Evolutionary conservation across 2,329 filamentous ascomycete species (phyloP).

Genomic region (Phyllosticta citrichinensis): DNA sequence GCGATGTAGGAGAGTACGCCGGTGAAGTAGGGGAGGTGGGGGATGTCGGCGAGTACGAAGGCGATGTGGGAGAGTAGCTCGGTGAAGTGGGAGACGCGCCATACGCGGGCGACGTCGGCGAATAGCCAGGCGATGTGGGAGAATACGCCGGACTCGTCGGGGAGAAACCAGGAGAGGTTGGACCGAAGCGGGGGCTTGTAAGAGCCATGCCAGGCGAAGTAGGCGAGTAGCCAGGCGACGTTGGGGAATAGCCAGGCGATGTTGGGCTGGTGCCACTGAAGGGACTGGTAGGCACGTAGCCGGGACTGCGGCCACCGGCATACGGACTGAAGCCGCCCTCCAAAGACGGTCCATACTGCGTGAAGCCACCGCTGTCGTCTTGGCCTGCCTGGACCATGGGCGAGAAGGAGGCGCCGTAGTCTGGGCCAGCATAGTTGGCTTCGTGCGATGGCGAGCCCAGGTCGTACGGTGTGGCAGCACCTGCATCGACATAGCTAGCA

Average conservation of each 20-base stretch:
- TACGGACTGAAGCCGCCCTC: conserved; percentile 58
- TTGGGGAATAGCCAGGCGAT: conserved; percentile 23
- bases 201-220: conserved; percentile 42
- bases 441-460: conserved; percentile 54
- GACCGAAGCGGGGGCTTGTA: conserved; percentile 42
- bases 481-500: conserved; percentile 62
- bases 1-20: conserved; percentile 43
- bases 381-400: conserved; percentile 63
- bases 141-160: conserved; percentile 56
- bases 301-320: conserved; percentile 53
- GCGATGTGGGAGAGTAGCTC: conserved; percentile 51
- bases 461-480: conserved; percentile 91
- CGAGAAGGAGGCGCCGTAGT: conserved; percentile 56
- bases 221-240: conserved; percentile 53
- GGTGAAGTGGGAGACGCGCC: conserved; percentile 41
- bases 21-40: conserved; percentile 44
- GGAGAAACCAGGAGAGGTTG: conserved; percentile 14
- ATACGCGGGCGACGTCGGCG: conserved; percentile 47
- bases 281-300: conserved; percentile 60
- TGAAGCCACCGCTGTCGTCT: conserved; percentile 47
- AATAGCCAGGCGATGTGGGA: conserved; percentile 55
- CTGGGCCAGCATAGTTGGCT: conserved; percentile 48
- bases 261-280: conserved; percentile 46
- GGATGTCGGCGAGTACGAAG: conserved; percentile 69
- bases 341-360: conserved; percentile 60